phyloP scores from a whole-genome alignment of 2,329 filamentous ascomycete species.

The Alternaria infectoria region DNA sequence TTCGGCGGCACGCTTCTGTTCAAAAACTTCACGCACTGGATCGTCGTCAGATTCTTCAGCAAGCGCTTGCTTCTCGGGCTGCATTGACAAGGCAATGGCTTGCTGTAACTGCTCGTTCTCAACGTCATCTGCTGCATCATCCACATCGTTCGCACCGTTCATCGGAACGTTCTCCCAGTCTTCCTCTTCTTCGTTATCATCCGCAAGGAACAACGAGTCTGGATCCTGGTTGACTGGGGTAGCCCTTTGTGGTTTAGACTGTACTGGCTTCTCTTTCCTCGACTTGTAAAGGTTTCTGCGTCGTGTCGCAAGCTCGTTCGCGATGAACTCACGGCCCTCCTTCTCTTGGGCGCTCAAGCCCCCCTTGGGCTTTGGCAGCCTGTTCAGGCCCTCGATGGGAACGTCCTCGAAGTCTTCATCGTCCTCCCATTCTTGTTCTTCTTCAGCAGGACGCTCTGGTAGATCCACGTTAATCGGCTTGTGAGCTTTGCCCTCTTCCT shows the following conservation, averaged over 20 bases:
- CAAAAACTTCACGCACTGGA: conserved; percentile 54
- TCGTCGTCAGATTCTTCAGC: conserved; percentile 54
- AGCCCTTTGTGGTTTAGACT: conserved; percentile 20
- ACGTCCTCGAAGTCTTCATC: conserved; percentile 91
- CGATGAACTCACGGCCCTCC: conserved; percentile 46
- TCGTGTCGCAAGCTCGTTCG: conserved; percentile 50
- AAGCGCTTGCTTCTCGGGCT: conserved; percentile 60
- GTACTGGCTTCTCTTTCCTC: conserved; percentile 30
- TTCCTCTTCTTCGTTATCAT: conserved; percentile 49
- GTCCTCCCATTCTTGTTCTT: conserved; percentile 70
- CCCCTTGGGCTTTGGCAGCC: conserved; percentile 69
- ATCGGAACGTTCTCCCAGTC: conserved; percentile 53
- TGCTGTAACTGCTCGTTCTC: conserved; percentile 78
- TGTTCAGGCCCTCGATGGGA: conserved; percentile 86
- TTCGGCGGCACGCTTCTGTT: conserved; percentile 53
- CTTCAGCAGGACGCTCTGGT: conserved; percentile 56
- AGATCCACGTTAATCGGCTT: conserved; percentile 93
- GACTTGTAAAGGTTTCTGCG: conserved; percentile 57
- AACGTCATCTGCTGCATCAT: conserved; percentile 56
- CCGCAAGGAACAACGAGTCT: conserved; percentile 63
- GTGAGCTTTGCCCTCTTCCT: conserved; percentile 78
- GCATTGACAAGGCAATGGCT: conserved; percentile 85
- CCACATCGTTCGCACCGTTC: conserved; percentile 62
- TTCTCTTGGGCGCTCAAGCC: conserved; percentile 35
- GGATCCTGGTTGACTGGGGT: conserved; percentile 48